Conservation (phyloP, 768 basidiomycete species). For the Hypsizygus marmoreus region DNA sequence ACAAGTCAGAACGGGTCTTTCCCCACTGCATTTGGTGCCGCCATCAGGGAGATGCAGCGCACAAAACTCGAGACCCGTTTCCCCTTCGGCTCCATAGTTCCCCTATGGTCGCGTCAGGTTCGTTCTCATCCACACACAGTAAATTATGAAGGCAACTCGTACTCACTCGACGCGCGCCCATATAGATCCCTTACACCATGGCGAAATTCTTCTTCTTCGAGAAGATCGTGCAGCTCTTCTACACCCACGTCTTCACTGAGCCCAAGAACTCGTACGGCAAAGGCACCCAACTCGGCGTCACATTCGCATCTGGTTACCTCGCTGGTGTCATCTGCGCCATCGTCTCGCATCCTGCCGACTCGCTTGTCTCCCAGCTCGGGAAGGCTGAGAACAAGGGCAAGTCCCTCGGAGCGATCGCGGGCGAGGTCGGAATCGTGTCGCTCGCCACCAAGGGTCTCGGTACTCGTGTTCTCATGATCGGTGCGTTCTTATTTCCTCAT, state of each 20-base stretch:
- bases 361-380: constrained; percentile 90
- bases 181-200: constrained; percentile 96
- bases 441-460: constrained; percentile 87
- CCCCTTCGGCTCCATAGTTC: constrained; percentile 84
- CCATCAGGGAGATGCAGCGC: constrained; percentile 67
- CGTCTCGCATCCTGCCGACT: constrained; percentile 96
- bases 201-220: constrained; percentile 98
- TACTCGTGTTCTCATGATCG: constrained; percentile 86
- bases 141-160: no score
- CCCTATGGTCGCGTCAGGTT: constrained; percentile 88
- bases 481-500: constrained; percentile 37
- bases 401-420: constrained; percentile 65
- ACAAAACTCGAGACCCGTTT: constrained; percentile 73
- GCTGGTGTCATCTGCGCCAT: constrained; percentile 95
- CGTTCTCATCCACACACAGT: not conserved
- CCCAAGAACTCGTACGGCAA: constrained; percentile 81
- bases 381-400: constrained; percentile 88
- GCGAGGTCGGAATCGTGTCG: constrained; percentile 63
- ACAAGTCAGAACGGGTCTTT: constrained; percentile 75
- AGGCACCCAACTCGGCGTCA: constrained; percentile 84
- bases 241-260: constrained; percentile 80
- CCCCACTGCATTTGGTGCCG: constrained; percentile 74
- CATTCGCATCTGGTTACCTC: constrained; percentile 89
- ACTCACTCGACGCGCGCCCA: no score
- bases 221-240: constrained; percentile 84